These are phyloP conservation scores for Silene noctiflora DNA, from an alignment of 179 eudicot species.

Conservation along the genomic window DNA sequence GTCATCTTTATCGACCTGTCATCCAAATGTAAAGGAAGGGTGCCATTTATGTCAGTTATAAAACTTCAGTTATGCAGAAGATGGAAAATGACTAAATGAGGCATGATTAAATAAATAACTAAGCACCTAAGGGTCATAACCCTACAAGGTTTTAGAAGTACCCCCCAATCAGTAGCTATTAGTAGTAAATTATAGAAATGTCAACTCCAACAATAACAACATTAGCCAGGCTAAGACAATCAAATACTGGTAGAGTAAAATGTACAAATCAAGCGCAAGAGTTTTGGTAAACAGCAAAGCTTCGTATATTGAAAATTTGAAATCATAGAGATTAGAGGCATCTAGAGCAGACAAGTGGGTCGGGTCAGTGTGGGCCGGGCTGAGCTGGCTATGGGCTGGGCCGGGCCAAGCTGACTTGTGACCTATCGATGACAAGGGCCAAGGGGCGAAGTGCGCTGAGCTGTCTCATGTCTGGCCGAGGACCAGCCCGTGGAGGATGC, in stretches of 20 bases:
- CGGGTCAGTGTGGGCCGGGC: too few relatives aligned
- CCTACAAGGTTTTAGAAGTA: too few relatives aligned
- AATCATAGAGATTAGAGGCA: not conserved
- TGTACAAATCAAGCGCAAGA: not conserved
- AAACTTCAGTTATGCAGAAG: not conserved
- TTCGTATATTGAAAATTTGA: not conserved
- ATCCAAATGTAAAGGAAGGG: not conserved
- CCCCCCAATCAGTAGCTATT: too few relatives aligned
- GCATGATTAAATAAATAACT: not conserved
- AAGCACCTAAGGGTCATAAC: not conserved
- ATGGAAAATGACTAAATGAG: not conserved
- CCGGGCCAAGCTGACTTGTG: too few relatives aligned
- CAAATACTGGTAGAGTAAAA: not conserved
- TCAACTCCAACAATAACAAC: not conserved
- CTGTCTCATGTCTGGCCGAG: too few relatives aligned
- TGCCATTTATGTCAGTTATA: not conserved
- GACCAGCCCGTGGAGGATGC: too few relatives aligned
- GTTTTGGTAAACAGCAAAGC: not conserved
- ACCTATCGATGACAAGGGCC: too few relatives aligned
- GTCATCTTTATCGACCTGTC: slow-evolving; percentile 33
- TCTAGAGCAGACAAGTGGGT: too few relatives aligned
- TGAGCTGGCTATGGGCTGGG: too few relatives aligned
- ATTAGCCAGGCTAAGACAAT: not conserved
- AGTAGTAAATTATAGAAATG: not conserved
- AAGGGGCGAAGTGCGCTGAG: too few relatives aligned